Percentiles rank a stretch among this genome's conserved stretches.
These are phyloP conservation scores for Lasiosphaeria ovina DNA, from an alignment of 495 filamentous ascomycete genomes.

Conservation along the genomic window DNA sequence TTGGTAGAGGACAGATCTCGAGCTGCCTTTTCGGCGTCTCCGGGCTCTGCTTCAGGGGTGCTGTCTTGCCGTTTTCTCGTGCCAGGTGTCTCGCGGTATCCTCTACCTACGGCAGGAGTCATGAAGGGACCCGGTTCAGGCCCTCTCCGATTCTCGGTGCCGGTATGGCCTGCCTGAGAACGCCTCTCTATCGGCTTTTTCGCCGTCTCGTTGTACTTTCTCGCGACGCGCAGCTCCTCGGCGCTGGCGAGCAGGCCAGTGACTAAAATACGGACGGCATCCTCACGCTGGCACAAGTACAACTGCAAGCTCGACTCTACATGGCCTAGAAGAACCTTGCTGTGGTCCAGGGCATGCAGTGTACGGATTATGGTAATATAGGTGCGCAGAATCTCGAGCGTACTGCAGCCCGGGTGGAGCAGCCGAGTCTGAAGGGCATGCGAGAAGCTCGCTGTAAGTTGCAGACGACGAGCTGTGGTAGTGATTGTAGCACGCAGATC, in stretches of 20 bases:
- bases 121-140: slow-evolving; percentile 7
- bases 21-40: not conserved
- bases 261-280: slow-evolving; percentile 85
- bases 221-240: slow-evolving; percentile 38
- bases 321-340: slow-evolving; percentile 84
- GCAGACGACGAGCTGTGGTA: slow-evolving; percentile 54
- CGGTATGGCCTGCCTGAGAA: not conserved
- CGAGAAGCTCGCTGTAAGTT: slow-evolving; percentile 71
- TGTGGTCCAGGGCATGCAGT: slow-evolving; percentile 85
- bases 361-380: slow-evolving; percentile 92
- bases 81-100: slow-evolving; percentile 8
- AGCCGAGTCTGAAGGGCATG: slow-evolving; percentile 66
- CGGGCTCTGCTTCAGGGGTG: slow-evolving; percentile 9
- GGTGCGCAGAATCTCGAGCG: slow-evolving; percentile 79
- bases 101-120: slow-evolving; percentile 15
- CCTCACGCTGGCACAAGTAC: slow-evolving; percentile 90
- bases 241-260: slow-evolving; percentile 75
- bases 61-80: slow-evolving; percentile 3
- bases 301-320: slow-evolving; percentile 78
- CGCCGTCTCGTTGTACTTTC: slow-evolving; percentile 38
- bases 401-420: slow-evolving; percentile 85
- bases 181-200: slow-evolving; percentile 17
- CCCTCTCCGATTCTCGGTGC: not conserved
- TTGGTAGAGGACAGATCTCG: slow-evolving; percentile 24
- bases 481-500: slow-evolving; percentile 61